These are phyloP conservation scores for Colletotrichum tamarilloi DNA, from an alignment of 2,329 filamentous ascomycete species.

Conservation along the genomic window DNA sequence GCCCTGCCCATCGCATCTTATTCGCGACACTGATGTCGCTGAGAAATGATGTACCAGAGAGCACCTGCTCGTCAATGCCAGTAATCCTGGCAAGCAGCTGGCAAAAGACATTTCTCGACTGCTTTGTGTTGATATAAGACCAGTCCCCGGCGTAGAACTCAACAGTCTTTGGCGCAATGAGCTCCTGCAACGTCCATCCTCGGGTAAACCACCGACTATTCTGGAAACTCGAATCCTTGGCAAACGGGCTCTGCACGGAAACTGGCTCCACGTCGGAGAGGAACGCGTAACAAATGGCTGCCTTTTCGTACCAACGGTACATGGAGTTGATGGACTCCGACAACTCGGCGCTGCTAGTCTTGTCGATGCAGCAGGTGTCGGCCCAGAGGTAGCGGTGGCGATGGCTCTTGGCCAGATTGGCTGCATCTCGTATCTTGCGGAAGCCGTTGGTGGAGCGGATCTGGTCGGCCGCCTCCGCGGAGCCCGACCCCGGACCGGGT, in stretches of 20 bases:
- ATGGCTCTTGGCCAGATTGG: slow-evolving; percentile 30
- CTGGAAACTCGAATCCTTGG: slow-evolving; percentile 53
- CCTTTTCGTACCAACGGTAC: slow-evolving; percentile 37
- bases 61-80: background rate
- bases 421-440: background rate
- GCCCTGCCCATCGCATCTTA: slow-evolving; percentile 44
- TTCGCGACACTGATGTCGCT: slow-evolving; percentile 38
- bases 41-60: slow-evolving; percentile 19
- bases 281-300: slow-evolving; percentile 38
- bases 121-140: background rate
- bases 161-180: slow-evolving; percentile 2
- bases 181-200: slow-evolving; percentile 20
- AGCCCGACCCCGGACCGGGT: background rate
- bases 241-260: slow-evolving; percentile 74
- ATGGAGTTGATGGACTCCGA: slow-evolving; percentile 40
- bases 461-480: background rate
- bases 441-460: background rate
- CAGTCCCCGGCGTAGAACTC: slow-evolving; percentile 13
- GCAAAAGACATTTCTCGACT: background rate
- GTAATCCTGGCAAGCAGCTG: background rate
- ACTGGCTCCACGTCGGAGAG: slow-evolving; percentile 46
- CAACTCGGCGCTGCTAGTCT: slow-evolving; percentile 24
- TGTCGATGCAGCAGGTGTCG: slow-evolving; percentile 38
- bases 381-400: slow-evolving; percentile 38
- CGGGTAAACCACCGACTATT: slow-evolving; percentile 17